Evolutionary conservation across 2,329 filamentous ascomycete species (phyloP).

Genomic region (Penicillium nordicum): DNA sequence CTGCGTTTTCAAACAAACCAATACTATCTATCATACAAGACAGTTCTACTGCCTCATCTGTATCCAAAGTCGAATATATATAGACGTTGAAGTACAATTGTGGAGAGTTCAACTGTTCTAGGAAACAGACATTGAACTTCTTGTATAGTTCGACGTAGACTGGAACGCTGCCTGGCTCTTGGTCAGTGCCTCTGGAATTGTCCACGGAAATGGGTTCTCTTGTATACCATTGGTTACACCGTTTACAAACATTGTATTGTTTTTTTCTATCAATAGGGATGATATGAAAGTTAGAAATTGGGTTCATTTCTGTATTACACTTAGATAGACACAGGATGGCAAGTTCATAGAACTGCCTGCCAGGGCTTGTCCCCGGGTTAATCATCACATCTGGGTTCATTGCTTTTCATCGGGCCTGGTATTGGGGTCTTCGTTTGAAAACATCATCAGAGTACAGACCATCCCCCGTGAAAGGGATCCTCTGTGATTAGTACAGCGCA

Average conservation of each 20-base stretch:
- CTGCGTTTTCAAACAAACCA: fast-evolving
- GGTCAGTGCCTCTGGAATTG: background rate
- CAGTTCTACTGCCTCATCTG: background rate
- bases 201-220: background rate
- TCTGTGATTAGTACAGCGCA: slow-evolving; percentile 21
- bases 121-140: background rate
- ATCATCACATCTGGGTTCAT: slow-evolving; percentile 36
- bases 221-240: background rate
- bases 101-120: too few relatives aligned
- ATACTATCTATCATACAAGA: background rate
- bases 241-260: too few relatives aligned
- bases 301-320: slow-evolving; percentile 2
- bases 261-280: background rate
- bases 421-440: slow-evolving; percentile 13
- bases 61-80: too few relatives aligned
- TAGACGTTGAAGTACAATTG: background rate
- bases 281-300: background rate
- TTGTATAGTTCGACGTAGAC: background rate
- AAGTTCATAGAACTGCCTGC: slow-evolving; percentile 5
- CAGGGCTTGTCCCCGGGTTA: slow-evolving; percentile 10
- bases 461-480: slow-evolving; percentile 4
- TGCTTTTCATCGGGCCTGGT: slow-evolving; percentile 26
- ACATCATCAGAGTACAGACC: slow-evolving; percentile 17
- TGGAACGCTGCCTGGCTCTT: background rate
- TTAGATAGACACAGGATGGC: slow-evolving; percentile 4